Conservation (phyloP, 257 asterid genomes). For the Knoxia roxburghii region DNA sequence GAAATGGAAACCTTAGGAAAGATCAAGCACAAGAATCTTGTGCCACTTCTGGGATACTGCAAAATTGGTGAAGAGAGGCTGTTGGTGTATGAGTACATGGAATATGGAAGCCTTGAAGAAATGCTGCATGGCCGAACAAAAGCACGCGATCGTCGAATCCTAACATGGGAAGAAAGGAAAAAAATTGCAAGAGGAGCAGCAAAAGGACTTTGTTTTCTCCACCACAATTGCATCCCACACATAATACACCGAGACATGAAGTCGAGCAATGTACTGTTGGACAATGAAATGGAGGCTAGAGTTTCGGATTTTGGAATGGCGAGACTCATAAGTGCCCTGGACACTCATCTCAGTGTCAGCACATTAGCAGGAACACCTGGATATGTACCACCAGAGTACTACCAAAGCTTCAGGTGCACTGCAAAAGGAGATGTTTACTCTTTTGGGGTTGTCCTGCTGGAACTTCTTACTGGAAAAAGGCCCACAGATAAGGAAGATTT, state of each 20-base stretch:
- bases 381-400: slow-evolving; percentile 93
- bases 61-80: slow-evolving; percentile 88
- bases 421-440: slow-evolving; percentile 90
- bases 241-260: slow-evolving; percentile 94
- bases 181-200: slow-evolving; percentile 88
- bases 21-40: slow-evolving; percentile 82
- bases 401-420: slow-evolving; percentile 94
- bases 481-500: slow-evolving; percentile 96
- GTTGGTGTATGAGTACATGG: slow-evolving; percentile 80
- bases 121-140: slow-evolving; percentile 58
- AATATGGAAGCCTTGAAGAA: slow-evolving; percentile 76
- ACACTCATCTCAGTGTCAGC: slow-evolving; percentile 83
- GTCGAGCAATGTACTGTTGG: slow-evolving; percentile 79
- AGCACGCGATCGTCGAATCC: slow-evolving; percentile 27
- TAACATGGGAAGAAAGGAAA: slow-evolving; percentile 81
- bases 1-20: slow-evolving; percentile 94
- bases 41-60: slow-evolving; percentile 81
- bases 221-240: slow-evolving; percentile 94
- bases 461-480: slow-evolving; percentile 76
- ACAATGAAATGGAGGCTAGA: slow-evolving; percentile 73
- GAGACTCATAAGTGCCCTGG: slow-evolving; percentile 78
- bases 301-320: slow-evolving; percentile 98
- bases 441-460: slow-evolving; percentile 74
- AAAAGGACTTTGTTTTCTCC: slow-evolving; percentile 89
- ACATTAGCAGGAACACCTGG: slow-evolving; percentile 96